These are phyloP conservation scores for Aspergillus homomorphus DNA, from an alignment of 495 filamentous ascomycete genomes.

Conservation along the genomic window DNA sequence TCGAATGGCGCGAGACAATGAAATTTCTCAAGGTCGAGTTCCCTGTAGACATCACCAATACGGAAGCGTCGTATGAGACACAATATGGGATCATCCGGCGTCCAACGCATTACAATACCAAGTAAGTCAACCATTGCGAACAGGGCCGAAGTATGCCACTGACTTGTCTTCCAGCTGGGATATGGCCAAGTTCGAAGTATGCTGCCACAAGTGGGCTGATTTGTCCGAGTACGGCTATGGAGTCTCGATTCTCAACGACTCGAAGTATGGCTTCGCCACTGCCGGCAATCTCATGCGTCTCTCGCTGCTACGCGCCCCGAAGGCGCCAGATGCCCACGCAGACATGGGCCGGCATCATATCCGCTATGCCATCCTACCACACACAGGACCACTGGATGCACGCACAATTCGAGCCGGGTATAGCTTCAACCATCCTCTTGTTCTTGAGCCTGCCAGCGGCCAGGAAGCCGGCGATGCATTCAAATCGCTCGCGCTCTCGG, in stretches of 20 bases:
- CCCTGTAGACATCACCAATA: slow-evolving; percentile 87
- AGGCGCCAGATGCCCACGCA: slow-evolving; percentile 91
- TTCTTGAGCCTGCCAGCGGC: slow-evolving; percentile 33
- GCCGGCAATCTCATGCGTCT: slow-evolving; percentile 89
- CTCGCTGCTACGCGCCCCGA: slow-evolving; percentile 84
- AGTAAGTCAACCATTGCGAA: slow-evolving; percentile 34
- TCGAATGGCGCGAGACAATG: slow-evolving; percentile 93
- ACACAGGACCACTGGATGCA: slow-evolving; percentile 64
- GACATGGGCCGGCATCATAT: slow-evolving; percentile 93
- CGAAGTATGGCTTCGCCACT: slow-evolving; percentile 95
- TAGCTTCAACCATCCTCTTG: slow-evolving; percentile 85
- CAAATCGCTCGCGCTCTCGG: slow-evolving; percentile 53
- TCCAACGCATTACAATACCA: slow-evolving; percentile 93
- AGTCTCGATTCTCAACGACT: slow-evolving; percentile 91
- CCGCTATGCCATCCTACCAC: slow-evolving; percentile 89
- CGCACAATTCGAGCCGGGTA: slow-evolving; percentile 78
- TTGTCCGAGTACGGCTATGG: slow-evolving; percentile 89
- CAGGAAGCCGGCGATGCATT: slow-evolving; percentile 28
- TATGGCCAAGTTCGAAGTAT: slow-evolving; percentile 99
- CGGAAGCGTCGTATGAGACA: slow-evolving; percentile 93
- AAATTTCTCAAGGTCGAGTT: slow-evolving; percentile 99
- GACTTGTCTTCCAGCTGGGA: slow-evolving; percentile 64
- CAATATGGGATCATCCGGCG: slow-evolving; percentile 85
- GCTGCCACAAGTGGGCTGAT: slow-evolving; percentile 97
- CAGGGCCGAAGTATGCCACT: not conserved